phyloP scores from a whole-genome alignment of 2,329 filamentous ascomycete species.

The Pseudogymnoascus sp. region DNA sequence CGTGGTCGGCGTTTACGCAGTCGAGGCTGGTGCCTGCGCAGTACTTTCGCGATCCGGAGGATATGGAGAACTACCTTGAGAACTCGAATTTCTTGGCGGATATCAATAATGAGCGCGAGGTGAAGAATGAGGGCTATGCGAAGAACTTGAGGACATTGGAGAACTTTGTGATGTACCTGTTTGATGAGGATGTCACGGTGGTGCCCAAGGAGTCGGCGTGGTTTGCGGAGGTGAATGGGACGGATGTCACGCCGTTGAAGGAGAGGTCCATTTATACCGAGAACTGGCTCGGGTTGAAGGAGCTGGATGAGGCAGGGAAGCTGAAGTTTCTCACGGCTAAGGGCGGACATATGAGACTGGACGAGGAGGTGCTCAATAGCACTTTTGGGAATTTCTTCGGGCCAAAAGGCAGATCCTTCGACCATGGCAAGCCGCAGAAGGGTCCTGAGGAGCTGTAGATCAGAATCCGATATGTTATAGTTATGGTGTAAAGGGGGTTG shows the following conservation, averaged over 20 bases:
- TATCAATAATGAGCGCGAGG: constrained; percentile 80
- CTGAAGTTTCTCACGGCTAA: constrained; percentile 65
- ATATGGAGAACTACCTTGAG: constrained; percentile 67
- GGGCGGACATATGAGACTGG: constrained; percentile 78
- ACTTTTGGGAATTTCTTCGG: constrained; percentile 37
- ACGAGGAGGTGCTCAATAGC: constrained; percentile 51
- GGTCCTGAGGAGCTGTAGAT: neutral
- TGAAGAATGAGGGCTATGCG: constrained; percentile 69
- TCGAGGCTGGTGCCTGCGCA: constrained; percentile 79
- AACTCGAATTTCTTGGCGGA: constrained; percentile 85
- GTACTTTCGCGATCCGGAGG: constrained; percentile 71
- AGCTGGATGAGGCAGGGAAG: constrained; percentile 69
- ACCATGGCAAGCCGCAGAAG: constrained; percentile 3
- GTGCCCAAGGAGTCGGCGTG: constrained; percentile 85
- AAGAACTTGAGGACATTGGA: constrained; percentile 60
- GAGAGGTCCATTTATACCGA: constrained; percentile 70
- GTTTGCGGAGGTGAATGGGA: constrained; percentile 80
- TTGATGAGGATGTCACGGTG: constrained; percentile 76
- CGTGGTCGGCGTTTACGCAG: constrained; percentile 75
- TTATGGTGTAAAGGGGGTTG: neutral
- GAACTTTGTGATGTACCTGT: constrained; percentile 83
- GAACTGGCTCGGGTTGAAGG: constrained; percentile 85
- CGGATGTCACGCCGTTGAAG: constrained; percentile 57
- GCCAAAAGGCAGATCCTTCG: constrained; percentile 16
- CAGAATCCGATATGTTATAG: neutral